These are phyloP conservation scores for Periconia sp. DNA, from an alignment of 2,329 filamentous ascomycete genomes.

Conservation along the genomic window DNA sequence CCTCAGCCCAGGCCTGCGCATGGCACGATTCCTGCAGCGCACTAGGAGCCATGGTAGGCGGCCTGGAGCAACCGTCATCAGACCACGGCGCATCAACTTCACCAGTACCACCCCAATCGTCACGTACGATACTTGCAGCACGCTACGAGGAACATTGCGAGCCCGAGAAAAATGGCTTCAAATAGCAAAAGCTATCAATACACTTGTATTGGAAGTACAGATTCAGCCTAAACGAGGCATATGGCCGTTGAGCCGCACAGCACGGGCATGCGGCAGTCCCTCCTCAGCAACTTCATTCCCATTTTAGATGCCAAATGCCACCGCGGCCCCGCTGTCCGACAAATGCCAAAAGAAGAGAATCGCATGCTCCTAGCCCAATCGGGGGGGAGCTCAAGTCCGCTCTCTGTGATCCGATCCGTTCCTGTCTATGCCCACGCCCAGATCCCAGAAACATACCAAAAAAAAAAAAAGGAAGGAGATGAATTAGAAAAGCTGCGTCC, in stretches of 20 bases:
- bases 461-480: slow-evolving; percentile 14
- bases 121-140: too few relatives aligned
- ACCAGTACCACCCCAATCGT: too few relatives aligned
- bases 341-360: slow-evolving; percentile 2
- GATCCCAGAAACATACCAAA: slow-evolving; percentile 12
- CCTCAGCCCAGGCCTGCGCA: slow-evolving; percentile 9
- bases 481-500: slow-evolving; percentile 25
- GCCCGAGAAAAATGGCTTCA: neutral
- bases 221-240: slow-evolving; percentile 23
- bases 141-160: neutral
- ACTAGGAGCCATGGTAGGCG: too few relatives aligned
- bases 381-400: too few relatives aligned
- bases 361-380: slow-evolving; percentile 5
- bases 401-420: slow-evolving; percentile 3
- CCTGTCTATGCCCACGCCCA: slow-evolving; percentile 18
- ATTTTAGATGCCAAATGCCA: neutral
- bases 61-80: too few relatives aligned
- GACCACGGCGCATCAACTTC: too few relatives aligned
- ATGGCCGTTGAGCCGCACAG: slow-evolving; percentile 7
- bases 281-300: neutral
- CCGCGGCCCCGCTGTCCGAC: too few relatives aligned
- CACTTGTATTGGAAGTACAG: slow-evolving; percentile 27
- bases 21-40: slow-evolving; percentile 12
- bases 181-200: slow-evolving; percentile 14
- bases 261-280: too few relatives aligned